Evolutionary conservation across 257 asterid species (phyloP), one percentile per base, ranked within the genome.

Genomic region (Sherardia arvensis): DNA sequence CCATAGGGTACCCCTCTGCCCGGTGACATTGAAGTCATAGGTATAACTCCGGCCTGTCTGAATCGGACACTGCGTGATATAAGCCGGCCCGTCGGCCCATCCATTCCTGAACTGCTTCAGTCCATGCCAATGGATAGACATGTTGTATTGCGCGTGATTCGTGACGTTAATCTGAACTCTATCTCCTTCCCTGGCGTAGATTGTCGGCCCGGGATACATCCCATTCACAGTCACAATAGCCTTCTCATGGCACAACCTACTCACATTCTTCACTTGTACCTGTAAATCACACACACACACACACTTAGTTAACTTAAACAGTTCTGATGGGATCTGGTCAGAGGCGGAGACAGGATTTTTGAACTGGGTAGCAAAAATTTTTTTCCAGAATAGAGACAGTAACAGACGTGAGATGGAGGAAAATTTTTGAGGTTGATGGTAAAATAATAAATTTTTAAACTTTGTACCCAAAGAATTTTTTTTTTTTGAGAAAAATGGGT

Each of bases 81-180:
- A 86, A 14, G 91, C 91, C 8, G 88, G 83, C 4, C 83, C 79
- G 4, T 78, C 83, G 17, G 77, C 83, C 83, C 83, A 78, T 0
- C 79, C 79, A 67, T 79, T 87, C 1, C 91, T 79, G 55, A 67
- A 77, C 64, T 87, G 92, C 74, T 82, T 84, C 68, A 87, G 20
- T 25, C 92, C 95, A 43, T 87, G 95, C 95, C 91, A 86, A 62
- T 86, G 91, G 43, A 86, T 84, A 2, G 95, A 86, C 83, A 83
- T 83, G 70, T 86, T 83, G 67, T 86, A 86, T 8, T 74, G 86
- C 54, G 87, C 95, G 49, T 69, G 76, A 68, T 86, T 84, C 3
- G 88, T 79, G 7, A 86, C 88, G 11, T 86, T 86, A 40, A 86
- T 80, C 5, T 51, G 80, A 63, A 86, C 74, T 61, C 78, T 72